phyloP scores from a whole-genome alignment of 140 eudicot genomes.

The Cichorium intybus region DNA sequence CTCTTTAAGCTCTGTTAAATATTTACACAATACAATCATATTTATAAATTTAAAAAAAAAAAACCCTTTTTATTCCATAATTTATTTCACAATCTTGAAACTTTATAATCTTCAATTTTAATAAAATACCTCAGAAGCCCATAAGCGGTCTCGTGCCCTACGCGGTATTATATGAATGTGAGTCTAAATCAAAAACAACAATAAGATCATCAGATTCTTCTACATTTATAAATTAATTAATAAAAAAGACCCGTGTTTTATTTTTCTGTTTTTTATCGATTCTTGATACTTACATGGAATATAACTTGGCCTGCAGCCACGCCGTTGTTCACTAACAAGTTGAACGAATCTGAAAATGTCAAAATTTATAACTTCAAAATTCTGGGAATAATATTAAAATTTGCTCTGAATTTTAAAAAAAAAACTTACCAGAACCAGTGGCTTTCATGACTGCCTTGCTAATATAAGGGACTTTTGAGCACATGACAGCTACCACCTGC shows the following conservation, averaged over 20 bases:
- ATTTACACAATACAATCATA: not conserved
- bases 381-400: not conserved
- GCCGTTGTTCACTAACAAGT: conserved; percentile 92
- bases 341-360: conserved; percentile 75
- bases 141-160: conserved; percentile 78
- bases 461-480: conserved; percentile 87
- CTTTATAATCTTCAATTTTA: not conserved
- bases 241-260: not conserved
- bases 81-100: too few relatives aligned
- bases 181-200: conserved; percentile 45
- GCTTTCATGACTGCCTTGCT: conserved; percentile 97
- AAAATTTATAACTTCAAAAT: not conserved
- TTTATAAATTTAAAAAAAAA: not conserved
- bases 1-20: conserved; percentile 59
- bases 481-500: conserved; percentile 94
- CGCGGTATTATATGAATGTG: conserved; percentile 96
- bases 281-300: conserved; percentile 68
- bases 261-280: not conserved
- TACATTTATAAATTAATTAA: not conserved
- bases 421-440: conserved; percentile 65
- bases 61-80: too few relatives aligned
- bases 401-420: not conserved
- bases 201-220: conserved; percentile 6
- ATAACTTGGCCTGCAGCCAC: conserved; percentile 93
- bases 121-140: conserved; percentile 94